A percentile compares a stretch with the other conserved stretches of the same genome.
phyloP scores from a whole-genome alignment of 805 yeast genomes.

The Brettanomyces naardenensis region DNA sequence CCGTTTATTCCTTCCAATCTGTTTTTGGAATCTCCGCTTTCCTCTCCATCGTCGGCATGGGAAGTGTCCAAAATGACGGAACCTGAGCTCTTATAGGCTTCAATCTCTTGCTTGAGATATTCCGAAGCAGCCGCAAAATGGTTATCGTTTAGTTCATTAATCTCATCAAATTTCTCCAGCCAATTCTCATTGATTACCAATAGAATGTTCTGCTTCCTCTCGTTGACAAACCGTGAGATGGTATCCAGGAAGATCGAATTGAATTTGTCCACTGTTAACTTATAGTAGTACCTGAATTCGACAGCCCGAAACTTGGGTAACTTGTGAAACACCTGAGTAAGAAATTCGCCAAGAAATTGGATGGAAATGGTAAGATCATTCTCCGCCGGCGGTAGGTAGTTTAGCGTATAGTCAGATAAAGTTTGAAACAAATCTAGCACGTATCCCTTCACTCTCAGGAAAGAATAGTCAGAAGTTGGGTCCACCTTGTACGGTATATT shows the following conservation, averaged over 20 bases:
- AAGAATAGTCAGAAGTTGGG: conserved; percentile 65
- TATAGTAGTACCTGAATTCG: conserved; percentile 41
- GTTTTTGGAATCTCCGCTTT: not conserved
- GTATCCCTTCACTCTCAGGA: conserved; percentile 58
- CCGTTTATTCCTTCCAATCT: conserved; percentile 21
- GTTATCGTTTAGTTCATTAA: conserved; percentile 25
- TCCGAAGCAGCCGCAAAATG: conserved; percentile 20
- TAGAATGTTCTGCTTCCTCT: conserved; percentile 26
- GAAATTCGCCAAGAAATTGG: conserved; percentile 49
- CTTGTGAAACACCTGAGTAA: conserved; percentile 50
- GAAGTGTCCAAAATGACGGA: conserved; percentile 9
- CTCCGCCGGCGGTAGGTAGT: conserved; percentile 67
- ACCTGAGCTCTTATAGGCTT: conserved; percentile 18
- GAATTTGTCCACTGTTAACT: conserved; percentile 26
- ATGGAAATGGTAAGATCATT: conserved; percentile 44
- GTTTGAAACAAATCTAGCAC: conserved; percentile 64
- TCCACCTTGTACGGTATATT: conserved; percentile 74
- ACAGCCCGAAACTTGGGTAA: conserved; percentile 59
- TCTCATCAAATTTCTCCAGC: conserved; percentile 19
- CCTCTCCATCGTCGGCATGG: conserved; percentile 3
- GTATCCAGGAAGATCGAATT: conserved; percentile 22
- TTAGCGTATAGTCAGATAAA: conserved; percentile 65
- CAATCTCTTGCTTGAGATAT: conserved; percentile 20
- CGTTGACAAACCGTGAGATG: conserved; percentile 20
- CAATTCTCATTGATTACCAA: conserved; percentile 26